Conservation (phyloP, 345 rosid species). For the Mercurialis annua region DNA sequence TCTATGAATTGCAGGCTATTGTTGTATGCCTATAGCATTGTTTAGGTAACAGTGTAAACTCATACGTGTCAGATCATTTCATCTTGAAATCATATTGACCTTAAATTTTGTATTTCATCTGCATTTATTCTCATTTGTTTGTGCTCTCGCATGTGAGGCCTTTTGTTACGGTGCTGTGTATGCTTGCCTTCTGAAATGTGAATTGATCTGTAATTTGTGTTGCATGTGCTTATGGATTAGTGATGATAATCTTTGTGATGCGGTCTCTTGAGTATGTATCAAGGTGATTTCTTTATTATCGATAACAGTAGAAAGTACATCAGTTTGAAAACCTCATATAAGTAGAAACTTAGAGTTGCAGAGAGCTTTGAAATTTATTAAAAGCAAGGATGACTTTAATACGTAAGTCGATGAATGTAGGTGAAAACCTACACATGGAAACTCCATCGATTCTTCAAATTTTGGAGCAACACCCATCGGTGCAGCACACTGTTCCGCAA, state of each 20-base stretch:
- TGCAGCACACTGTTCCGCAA: constrained; percentile 29
- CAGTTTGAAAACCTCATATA: too few species aligned
- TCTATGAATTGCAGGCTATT: constrained; percentile 18
- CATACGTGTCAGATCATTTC: constrained; percentile 10
- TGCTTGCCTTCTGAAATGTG: neutral
- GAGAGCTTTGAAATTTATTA: neutral
- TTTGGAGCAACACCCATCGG: constrained; percentile 20
- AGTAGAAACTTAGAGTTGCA: too few species aligned
- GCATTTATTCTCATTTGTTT: neutral
- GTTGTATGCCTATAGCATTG: constrained; percentile 10
- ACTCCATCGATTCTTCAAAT: neutral
- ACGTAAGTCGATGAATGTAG: neutral
- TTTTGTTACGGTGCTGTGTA: neutral
- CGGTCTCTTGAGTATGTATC: too few species aligned
- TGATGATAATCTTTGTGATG: too few species aligned
- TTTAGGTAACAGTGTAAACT: constrained; percentile 5
- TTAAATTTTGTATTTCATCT: neutral
- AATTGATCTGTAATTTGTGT: too few species aligned
- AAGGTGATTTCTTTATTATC: too few species aligned
- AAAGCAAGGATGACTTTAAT: neutral
- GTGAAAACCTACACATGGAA: neutral
- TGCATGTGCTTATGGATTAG: too few species aligned
- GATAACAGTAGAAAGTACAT: too few species aligned
- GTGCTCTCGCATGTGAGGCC: neutral
- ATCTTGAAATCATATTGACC: constrained; percentile 11